These are phyloP conservation scores for Eucalyptus decipiens DNA, from an alignment of 345 rosid genomes.

Conservation along the genomic window DNA sequence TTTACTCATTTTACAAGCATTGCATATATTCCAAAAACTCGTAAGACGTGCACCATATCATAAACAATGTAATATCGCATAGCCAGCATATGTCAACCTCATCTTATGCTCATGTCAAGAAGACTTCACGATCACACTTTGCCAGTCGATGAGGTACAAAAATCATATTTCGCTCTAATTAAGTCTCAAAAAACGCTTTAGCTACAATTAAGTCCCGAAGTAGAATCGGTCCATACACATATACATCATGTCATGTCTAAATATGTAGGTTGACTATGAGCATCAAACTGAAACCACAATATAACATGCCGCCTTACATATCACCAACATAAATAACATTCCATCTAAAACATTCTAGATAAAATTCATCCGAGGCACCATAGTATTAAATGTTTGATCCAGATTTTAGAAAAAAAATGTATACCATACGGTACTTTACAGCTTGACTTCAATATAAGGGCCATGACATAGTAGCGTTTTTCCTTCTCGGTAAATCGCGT, in stretches of 20 bases:
- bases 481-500: neutral
- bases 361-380: neutral
- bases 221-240: neutral
- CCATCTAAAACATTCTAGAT: neutral
- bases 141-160: neutral
- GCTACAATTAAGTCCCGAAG: fast-evolving
- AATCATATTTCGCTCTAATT: neutral
- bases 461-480: neutral
- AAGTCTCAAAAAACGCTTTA: neutral
- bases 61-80: neutral
- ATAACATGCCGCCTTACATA: neutral
- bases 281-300: neutral
- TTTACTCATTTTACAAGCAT: neutral
- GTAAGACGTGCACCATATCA: neutral
- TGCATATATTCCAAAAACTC: neutral
- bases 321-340: neutral
- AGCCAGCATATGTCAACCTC: neutral
- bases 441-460: neutral
- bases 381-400: neutral
- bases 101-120: neutral
- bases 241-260: neutral
- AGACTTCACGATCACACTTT: neutral
- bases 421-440: neutral
- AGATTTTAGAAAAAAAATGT: neutral
- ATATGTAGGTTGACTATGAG: neutral